phyloP scores from a whole-genome alignment of 2,329 filamentous ascomycete genomes.

The Diatrype stigma region DNA sequence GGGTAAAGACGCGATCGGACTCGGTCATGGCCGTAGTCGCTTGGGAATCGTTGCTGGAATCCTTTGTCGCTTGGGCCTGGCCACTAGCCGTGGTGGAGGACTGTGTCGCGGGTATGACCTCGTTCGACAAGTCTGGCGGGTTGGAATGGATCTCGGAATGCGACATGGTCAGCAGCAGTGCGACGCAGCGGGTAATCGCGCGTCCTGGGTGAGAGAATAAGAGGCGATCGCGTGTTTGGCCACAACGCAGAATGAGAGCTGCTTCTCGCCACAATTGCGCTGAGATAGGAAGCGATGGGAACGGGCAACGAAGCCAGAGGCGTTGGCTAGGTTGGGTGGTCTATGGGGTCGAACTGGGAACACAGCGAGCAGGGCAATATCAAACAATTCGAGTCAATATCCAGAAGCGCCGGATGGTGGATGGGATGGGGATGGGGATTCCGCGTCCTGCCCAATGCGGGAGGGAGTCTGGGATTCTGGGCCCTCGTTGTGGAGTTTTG shows the following conservation, averaged over 20 bases:
- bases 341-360: too few relatives aligned
- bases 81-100: slow-evolving; percentile 10
- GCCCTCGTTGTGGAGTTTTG: neutral
- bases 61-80: slow-evolving; percentile 20
- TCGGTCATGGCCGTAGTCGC: slow-evolving; percentile 38
- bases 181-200: neutral
- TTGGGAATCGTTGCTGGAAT: slow-evolving; percentile 40
- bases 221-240: neutral
- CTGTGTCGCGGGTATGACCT: slow-evolving; percentile 5
- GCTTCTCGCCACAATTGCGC: neutral
- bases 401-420: too few relatives aligned
- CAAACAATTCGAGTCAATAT: too few relatives aligned
- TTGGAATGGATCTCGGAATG: neutral
- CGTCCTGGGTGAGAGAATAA: neutral
- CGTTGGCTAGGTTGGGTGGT: neutral
- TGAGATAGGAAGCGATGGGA: too few relatives aligned
- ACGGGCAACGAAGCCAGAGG: neutral
- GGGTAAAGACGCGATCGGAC: slow-evolving; percentile 39
- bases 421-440: neutral
- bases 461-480: neutral
- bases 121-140: neutral
- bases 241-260: neutral
- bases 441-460: neutral
- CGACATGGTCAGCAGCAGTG: neutral
- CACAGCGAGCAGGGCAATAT: too few relatives aligned